phyloP scores from a whole-genome alignment of 495 filamentous ascomycete genomes.

The Xylaria nigripes region DNA sequence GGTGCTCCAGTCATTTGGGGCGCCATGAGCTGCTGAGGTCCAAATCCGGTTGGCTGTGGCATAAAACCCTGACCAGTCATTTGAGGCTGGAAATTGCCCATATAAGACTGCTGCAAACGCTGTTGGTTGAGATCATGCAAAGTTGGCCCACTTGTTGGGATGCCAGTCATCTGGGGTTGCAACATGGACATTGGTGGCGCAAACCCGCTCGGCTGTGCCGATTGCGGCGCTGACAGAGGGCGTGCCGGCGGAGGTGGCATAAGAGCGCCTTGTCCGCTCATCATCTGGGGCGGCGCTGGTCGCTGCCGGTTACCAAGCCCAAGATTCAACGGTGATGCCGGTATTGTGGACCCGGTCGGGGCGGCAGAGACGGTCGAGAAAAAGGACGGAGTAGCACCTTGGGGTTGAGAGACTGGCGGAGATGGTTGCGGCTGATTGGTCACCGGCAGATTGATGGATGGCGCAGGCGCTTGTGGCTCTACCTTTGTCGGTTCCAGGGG shows the following conservation, averaged over 20 bases:
- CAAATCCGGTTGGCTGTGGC: constrained; percentile 49
- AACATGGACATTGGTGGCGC: constrained; percentile 59
- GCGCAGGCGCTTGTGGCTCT: constrained; percentile 37
- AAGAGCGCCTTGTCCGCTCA: constrained; percentile 49
- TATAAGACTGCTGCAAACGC: constrained; percentile 52
- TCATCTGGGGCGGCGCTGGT: constrained; percentile 59
- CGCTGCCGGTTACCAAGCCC: constrained; percentile 53
- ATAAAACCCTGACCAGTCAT: constrained; percentile 39
- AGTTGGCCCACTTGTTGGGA: constrained; percentile 69
- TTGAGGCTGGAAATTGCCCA: constrained; percentile 32
- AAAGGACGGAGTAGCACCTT: constrained; percentile 43
- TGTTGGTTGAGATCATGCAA: constrained; percentile 62
- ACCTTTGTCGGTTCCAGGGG: constrained; percentile 68
- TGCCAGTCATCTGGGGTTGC: constrained; percentile 80
- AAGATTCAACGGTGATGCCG: constrained; percentile 31
- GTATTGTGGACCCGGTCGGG: constrained; percentile 20
- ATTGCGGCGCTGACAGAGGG: constrained; percentile 83
- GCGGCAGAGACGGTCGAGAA: constrained; percentile 32
- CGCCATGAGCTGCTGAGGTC: constrained; percentile 43
- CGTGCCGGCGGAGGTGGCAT: constrained; percentile 72
- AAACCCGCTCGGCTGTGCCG: constrained; percentile 66
- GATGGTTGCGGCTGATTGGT: constrained; percentile 39
- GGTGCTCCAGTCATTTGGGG: constrained; percentile 35
- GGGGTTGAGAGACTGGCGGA: constrained; percentile 45
- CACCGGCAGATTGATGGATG: constrained; percentile 33